Evolutionary conservation across 2,329 filamentous ascomycete genomes (phyloP), one percentile per base, ranked within the genome.

Genomic region (Calonectria honghensis): DNA sequence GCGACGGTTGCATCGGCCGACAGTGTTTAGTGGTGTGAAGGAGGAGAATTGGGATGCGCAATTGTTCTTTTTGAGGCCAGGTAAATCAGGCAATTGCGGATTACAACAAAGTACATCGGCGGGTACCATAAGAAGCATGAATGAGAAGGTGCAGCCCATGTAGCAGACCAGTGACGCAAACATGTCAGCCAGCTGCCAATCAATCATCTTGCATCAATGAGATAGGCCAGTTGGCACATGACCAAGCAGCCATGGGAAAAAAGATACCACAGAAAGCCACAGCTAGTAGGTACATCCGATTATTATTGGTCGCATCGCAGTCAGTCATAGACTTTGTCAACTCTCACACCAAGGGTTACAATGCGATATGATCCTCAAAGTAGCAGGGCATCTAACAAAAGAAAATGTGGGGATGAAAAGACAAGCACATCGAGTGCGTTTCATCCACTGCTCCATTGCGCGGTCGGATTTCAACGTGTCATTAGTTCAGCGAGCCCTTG

Each of bases 161-260:
- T 59, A 63, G 59, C 59, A 52, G 64, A 32, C 39, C 39, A 29
- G 59, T 48, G 59, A 50, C 59, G 37, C 63, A 66, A 35, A 29
- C 59, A 39, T 63, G 57, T 24, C 35, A 41, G 59, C 71, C 71
- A 73, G 63, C 48, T 73, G 66, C 66, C 71, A 70, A 20, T 63
- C 63, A 48, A 61, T 63, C 59, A 61, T 57, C 24, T 32, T 29
- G 37, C 59, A 29, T n/a, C 35, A 65, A 63, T 39, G 16, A 66
- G 27, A 69, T 37, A 41, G 57, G 57, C 16, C n/a, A 29, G 66
- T 64, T 64, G 24, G 70, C 65, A 72, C 64, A 72, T 54, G 64
- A 59, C 70, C 70, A 68, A 61, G 68, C 51, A n/a, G 6, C 64
- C 63, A 39, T 20, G 4, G 20, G 32, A 7, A 2, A 29, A 27